phyloP scores from a whole-genome alignment of 1,284 basidiomycete species.

The Flammula alnicola region DNA sequence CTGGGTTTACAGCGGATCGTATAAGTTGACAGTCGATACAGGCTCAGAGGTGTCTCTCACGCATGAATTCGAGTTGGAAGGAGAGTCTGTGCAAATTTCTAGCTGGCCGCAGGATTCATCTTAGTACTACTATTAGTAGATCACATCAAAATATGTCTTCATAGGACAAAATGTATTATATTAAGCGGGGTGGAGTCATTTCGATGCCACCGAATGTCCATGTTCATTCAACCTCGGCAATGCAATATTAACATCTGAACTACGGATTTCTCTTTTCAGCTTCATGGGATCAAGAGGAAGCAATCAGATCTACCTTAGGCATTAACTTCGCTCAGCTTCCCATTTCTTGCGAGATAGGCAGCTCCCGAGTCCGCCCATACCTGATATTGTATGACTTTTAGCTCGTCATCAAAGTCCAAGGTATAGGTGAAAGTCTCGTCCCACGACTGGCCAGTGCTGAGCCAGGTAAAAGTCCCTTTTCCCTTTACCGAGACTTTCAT shows the following conservation, averaged over 20 bases:
- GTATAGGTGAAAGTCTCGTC: constrained; percentile 66
- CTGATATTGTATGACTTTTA: constrained; percentile 60
- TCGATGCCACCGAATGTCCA: too few relatives aligned
- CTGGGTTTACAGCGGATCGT: constrained; percentile 52
- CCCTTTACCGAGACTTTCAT: constrained; percentile 60
- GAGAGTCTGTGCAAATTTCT: constrained; percentile 43
- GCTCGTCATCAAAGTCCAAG: constrained; percentile 61
- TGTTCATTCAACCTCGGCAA: too few relatives aligned
- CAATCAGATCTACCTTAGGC: neutral
- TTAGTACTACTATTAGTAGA: constrained; percentile 1
- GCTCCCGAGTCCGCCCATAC: constrained; percentile 73
- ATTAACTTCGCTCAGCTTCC: constrained; percentile 38
- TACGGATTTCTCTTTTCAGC: neutral
- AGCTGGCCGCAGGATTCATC: constrained; percentile 40
- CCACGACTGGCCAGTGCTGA: constrained; percentile 56
- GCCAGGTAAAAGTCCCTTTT: constrained; percentile 60
- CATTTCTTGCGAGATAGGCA: constrained; percentile 60
- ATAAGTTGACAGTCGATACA: constrained; percentile 50
- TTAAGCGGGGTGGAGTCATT: too few relatives aligned
- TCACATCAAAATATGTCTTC: neutral
- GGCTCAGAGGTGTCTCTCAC: constrained; percentile 33
- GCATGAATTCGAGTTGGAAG: constrained; percentile 47
- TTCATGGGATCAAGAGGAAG: neutral
- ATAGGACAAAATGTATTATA: too few relatives aligned
- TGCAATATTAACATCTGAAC: neutral